Percentiles rank a stretch among this genome's conserved stretches.
Evolutionary conservation across 2,329 filamentous ascomycete genomes (phyloP).

Genomic region (Claviceps citrina): DNA sequence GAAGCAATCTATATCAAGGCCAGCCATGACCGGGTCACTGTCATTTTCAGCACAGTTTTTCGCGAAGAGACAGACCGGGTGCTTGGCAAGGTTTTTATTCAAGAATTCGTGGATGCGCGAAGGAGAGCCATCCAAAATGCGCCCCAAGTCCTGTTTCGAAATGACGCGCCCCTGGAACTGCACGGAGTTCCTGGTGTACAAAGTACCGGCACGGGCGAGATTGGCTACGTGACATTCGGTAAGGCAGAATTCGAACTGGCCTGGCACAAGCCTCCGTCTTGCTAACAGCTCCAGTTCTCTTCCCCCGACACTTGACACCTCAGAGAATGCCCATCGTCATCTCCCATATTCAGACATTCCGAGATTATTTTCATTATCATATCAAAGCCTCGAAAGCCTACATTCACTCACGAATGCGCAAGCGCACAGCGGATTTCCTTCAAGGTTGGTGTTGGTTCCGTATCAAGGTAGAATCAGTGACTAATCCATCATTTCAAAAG

Average conservation of each 20-base stretch:
- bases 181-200: conserved; percentile 74
- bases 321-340: conserved; percentile 91
- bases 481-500: no score
- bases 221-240: conserved; percentile 98
- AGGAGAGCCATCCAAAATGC: conserved; percentile 94
- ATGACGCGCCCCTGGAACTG: conserved; percentile 83
- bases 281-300: conserved; percentile 51
- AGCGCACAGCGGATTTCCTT: conserved; percentile 93
- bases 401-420: conserved; percentile 95
- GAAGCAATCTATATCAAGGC: conserved; percentile 99
- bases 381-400: conserved; percentile 99
- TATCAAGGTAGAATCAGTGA: no score
- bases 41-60: conserved; percentile 98
- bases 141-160: conserved; percentile 90
- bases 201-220: conserved; percentile 61
- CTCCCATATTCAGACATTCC: conserved; percentile 98
- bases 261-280: not conserved
- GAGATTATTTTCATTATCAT: conserved; percentile 99
- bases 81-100: conserved; percentile 94
- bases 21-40: conserved; percentile 89
- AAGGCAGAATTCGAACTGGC: conserved; percentile 14
- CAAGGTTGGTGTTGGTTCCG: conserved; percentile 52
- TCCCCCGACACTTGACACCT: conserved; percentile 81
- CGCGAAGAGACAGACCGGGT: conserved; percentile 94
- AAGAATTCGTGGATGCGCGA: conserved; percentile 95